Evolutionary conservation across 768 basidiomycete genomes (phyloP).

Genomic region (Piloderma croceum): DNA sequence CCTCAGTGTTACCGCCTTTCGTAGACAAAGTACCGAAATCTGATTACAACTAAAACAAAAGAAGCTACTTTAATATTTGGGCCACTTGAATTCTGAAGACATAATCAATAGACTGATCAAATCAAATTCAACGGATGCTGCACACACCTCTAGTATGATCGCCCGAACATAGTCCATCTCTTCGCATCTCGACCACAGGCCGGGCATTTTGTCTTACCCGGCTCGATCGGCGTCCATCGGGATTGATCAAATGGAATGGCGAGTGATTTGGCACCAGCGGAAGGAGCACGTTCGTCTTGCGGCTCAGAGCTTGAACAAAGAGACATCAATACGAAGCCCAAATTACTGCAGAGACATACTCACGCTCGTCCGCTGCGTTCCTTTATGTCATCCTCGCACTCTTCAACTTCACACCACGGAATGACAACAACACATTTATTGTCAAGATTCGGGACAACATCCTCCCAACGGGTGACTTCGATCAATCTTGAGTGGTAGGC

Average conservation of each 20-base stretch:
- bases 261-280: slow-evolving; percentile 94
- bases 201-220: slow-evolving; percentile 84
- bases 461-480: slow-evolving; percentile 81
- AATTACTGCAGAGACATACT: slow-evolving; percentile 24
- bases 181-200: slow-evolving; percentile 86
- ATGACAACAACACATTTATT: slow-evolving; percentile 81
- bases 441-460: slow-evolving; percentile 88
- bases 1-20: no score
- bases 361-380: slow-evolving; percentile 84
- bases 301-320: slow-evolving; percentile 60
- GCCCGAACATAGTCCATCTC: slow-evolving; percentile 95
- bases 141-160: slow-evolving; percentile 62
- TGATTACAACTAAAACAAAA: no score
- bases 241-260: slow-evolving; percentile 94
- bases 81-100: no score
- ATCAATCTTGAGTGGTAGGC: slow-evolving; percentile 67
- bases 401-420: slow-evolving; percentile 93
- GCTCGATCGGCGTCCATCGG: slow-evolving; percentile 72
- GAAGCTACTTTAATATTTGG: no score
- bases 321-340: slow-evolving; percentile 5
- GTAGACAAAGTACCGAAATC: no score
- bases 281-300: slow-evolving; percentile 91
- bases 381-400: slow-evolving; percentile 98
- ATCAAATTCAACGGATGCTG: no score
- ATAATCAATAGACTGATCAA: no score